These are phyloP conservation scores for Diaporthe ampelina DNA, from an alignment of 2,329 filamentous ascomycete species.

Conservation along the genomic window DNA sequence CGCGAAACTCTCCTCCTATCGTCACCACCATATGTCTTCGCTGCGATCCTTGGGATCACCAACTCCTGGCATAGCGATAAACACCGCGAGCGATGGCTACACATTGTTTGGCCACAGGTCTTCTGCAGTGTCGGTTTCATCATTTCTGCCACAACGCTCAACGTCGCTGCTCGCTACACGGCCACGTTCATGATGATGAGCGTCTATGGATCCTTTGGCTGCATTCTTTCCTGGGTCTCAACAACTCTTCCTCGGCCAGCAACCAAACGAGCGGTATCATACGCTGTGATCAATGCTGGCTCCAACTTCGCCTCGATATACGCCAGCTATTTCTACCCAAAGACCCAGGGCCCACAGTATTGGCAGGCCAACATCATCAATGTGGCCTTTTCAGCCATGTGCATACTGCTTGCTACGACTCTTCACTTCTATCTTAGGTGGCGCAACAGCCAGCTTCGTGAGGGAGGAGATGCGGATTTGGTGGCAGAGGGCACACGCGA, in stretches of 20 bases:
- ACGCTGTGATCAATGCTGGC: background rate
- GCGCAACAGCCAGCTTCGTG: constrained; percentile 39
- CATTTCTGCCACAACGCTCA: constrained; percentile 20
- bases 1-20: constrained; percentile 49
- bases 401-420: constrained; percentile 40
- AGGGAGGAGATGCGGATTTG: constrained; percentile 28
- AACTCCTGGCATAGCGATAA: constrained; percentile 29
- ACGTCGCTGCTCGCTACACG: constrained; percentile 9
- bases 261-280: background rate
- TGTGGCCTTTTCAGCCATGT: constrained; percentile 41
- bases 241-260: background rate
- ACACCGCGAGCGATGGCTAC: constrained; percentile 18
- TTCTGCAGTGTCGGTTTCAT: constrained; percentile 20
- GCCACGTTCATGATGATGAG: constrained; percentile 30
- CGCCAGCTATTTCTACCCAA: constrained; percentile 37
- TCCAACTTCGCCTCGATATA: constrained; percentile 27
- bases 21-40: constrained; percentile 44
- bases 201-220: constrained; percentile 16
- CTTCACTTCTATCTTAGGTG: constrained; percentile 42
- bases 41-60: background rate
- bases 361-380: constrained; percentile 44
- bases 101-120: constrained; percentile 23
- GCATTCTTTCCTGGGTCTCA: constrained; percentile 18
- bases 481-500: background rate
- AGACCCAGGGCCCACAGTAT: constrained; percentile 38